Percentiles rank a stretch among this genome's conserved stretches.
Evolutionary conservation across 345 rosid genomes (phyloP).

Genomic region (Moricandia arvensis): DNA sequence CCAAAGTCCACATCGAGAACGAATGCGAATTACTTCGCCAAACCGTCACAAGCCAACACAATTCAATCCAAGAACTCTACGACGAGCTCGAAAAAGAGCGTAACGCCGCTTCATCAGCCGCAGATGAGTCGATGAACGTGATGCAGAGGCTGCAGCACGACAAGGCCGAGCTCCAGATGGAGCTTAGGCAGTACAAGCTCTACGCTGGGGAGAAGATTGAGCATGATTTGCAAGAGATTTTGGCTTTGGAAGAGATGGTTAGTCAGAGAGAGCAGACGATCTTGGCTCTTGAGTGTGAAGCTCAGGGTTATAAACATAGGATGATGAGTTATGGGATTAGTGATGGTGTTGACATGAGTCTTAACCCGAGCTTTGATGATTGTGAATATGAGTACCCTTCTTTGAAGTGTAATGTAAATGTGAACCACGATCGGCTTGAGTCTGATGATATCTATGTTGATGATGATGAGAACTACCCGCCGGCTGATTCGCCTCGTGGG

Average conservation of each 20-base stretch:
- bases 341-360: slow-evolving; percentile 40
- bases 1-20: slow-evolving; percentile 72
- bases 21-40: slow-evolving; percentile 78
- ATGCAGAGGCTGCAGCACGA: slow-evolving; percentile 79
- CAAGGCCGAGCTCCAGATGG: slow-evolving; percentile 80
- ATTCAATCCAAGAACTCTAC: slow-evolving; percentile 64
- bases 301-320: slow-evolving; percentile 88
- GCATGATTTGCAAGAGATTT: slow-evolving; percentile 71
- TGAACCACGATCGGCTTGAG: slow-evolving; percentile 46
- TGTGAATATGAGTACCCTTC: slow-evolving; percentile 62
- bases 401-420: slow-evolving; percentile 78
- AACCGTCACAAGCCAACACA: slow-evolving; percentile 65
- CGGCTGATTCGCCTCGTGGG: slow-evolving; percentile 60
- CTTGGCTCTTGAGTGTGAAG: slow-evolving; percentile 72
- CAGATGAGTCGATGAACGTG: slow-evolving; percentile 82
- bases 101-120: slow-evolving; percentile 72
- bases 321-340: slow-evolving; percentile 91
- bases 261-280: slow-evolving; percentile 73
- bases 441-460: too few relatives aligned
- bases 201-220: slow-evolving; percentile 73
- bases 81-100: slow-evolving; percentile 89
- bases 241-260: slow-evolving; percentile 60
- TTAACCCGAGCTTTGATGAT: too few relatives aligned
- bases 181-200: slow-evolving; percentile 60
- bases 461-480: slow-evolving; percentile 79